Percentiles rank a stretch among this genome's conserved stretches.
These are phyloP conservation scores for Pythium utonaiense DNA, from an alignment of 352 stramenopile species.

Conservation along the genomic window DNA sequence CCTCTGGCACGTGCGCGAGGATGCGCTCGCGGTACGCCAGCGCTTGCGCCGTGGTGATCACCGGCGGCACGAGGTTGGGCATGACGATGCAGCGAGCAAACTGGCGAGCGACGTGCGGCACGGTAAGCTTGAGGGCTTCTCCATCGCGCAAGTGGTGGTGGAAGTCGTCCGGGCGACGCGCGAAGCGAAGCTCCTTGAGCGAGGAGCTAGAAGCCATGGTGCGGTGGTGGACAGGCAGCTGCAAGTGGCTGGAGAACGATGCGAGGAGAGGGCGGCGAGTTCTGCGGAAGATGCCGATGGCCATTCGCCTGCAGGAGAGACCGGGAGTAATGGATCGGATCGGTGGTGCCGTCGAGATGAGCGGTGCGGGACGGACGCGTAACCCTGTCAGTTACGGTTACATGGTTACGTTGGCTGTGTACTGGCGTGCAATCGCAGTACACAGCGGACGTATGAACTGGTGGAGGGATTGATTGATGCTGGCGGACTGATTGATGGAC, in stretches of 20 bases:
- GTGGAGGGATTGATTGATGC: not conserved
- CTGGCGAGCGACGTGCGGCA: conserved; percentile 75
- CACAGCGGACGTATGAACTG: no score
- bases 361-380: not conserved
- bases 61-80: conserved; percentile 97
- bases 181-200: conserved; percentile 14
- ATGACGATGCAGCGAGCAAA: conserved; percentile 94
- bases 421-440: no score
- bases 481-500: not conserved
- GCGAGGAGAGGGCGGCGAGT: not conserved
- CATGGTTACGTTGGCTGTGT: no score
- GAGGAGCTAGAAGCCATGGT: not conserved
- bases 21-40: conserved; percentile 97
- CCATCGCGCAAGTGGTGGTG: conserved; percentile 97
- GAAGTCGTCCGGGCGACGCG: conserved; percentile 90
- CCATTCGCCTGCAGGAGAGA: conserved; percentile 8
- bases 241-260: not conserved
- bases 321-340: conserved; percentile 9
- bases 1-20: conserved; percentile 71
- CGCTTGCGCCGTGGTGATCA: conserved; percentile 93
- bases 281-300: conserved; percentile 5
- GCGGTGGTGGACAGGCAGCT: not conserved
- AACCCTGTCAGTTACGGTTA: no score
- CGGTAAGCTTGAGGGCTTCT: conserved; percentile 79
- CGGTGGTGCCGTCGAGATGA: conserved; percentile 3